Percentiles rank a stretch among this genome's conserved stretches.
phyloP scores from a whole-genome alignment of 805 yeast species.

The Cyberlindnera americana region DNA sequence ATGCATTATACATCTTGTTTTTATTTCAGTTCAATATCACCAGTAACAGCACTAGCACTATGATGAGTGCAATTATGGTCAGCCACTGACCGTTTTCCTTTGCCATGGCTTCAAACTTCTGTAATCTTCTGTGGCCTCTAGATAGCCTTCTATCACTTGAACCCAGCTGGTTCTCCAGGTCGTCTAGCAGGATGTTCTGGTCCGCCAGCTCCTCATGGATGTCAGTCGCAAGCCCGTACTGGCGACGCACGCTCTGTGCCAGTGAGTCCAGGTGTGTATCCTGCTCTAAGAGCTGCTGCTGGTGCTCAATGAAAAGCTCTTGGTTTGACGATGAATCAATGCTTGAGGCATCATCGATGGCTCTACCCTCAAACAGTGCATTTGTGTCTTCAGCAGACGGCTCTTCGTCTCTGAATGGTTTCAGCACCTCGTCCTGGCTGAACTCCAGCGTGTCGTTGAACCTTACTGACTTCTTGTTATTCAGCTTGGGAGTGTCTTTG shows the following conservation, averaged over 20 bases:
- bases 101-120: conserved; percentile 37
- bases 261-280: conserved; percentile 40
- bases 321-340: conserved; percentile 30
- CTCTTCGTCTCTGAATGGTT: conserved; percentile 25
- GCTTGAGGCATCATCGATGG: conserved; percentile 6
- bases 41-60: conserved; percentile 43
- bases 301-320: conserved; percentile 39
- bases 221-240: conserved; percentile 41
- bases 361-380: conserved; percentile 19
- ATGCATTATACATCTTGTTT: neutral
- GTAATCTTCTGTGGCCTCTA: conserved; percentile 39
- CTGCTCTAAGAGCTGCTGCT: conserved; percentile 45
- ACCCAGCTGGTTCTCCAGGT: conserved; percentile 46
- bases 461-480: conserved; percentile 26
- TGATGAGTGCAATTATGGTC: conserved; percentile 39
- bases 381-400: conserved; percentile 6
- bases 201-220: conserved; percentile 46
- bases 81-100: conserved; percentile 49
- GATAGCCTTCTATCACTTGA: conserved; percentile 37
- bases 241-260: conserved; percentile 41
- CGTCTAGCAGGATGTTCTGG: conserved; percentile 46
- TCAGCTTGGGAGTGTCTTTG: conserved; percentile 10
- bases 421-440: conserved; percentile 8
- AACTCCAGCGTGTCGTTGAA: conserved; percentile 26
- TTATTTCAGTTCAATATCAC: conserved; percentile 30